Evolutionary conservation across 345 rosid species (phyloP), one percentile per base, ranked within the genome.

Genomic region (Salix viminalis): DNA sequence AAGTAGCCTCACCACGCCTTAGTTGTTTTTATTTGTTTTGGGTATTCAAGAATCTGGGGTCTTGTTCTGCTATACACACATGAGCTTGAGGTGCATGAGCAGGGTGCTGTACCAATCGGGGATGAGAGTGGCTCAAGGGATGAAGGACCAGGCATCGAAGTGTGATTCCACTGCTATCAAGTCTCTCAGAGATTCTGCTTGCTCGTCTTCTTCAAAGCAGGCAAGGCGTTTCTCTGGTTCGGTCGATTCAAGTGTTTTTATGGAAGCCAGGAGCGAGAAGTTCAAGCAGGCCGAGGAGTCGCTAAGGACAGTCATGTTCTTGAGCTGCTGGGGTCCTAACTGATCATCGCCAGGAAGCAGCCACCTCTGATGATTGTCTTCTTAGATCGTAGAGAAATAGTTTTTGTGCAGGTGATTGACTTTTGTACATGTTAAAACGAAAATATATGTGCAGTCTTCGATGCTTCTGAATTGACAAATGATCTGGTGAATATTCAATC

Each of bases 281-380:
- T 39, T 77, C 4, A 89, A 84, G 79, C 84, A 82, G 69, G 86
- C 91, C 0, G 94, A 93, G 69, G 96, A 93, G 74, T 90, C 97
- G 39, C 86, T 93, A 0, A 79, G 96, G 74, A 91, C 89, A 5
- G 85, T 93, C 50, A 91, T 93, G 96, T 93, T 80, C 67, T 84
- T 93, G 88, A 91, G 96, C 81, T 93, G 96, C 62, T 93, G 97
- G 97, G 94, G 88, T 81, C 96, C 92, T 36, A 86, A 82, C 64
- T 89, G 72, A 78, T 1, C 18, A 19, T 11, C 23, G 11, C 23
- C 65, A 5, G 8, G 23, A 18, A 21, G 2, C 23, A 60, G 50
- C 5, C 15, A 46, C 16, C 50, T 46, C 16, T 2, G 50, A 12
- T 46, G 16, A 11, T 46, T 3, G 50, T 46, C 50, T 14, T 12